phyloP scores from a whole-genome alignment of 202 grass and related monocot species.

The Zizania palustris region DNA sequence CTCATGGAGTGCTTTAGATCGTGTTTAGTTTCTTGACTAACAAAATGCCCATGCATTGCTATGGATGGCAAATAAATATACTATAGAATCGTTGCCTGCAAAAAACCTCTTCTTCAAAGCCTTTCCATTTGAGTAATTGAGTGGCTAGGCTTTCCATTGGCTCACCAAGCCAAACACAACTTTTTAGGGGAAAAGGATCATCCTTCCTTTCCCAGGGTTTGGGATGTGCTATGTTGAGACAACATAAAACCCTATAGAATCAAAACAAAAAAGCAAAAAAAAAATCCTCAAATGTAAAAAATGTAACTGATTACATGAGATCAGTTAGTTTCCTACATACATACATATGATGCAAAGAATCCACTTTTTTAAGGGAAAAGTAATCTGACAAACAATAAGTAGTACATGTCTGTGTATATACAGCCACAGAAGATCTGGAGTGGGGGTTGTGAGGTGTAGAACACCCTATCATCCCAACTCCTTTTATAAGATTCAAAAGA shows the following conservation, averaged over 20 bases:
- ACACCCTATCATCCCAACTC: background rate
- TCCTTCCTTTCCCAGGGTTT: no score
- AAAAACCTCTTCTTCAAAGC: no score
- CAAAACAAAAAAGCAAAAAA: background rate
- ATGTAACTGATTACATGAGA: background rate
- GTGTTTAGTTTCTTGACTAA: constrained; percentile 25
- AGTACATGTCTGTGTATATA: background rate
- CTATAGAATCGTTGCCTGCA: background rate
- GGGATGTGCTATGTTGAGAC: no score
- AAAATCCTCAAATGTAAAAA: background rate
- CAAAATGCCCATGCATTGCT: background rate
- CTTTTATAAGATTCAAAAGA: background rate
- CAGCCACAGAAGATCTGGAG: background rate
- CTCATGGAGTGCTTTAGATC: constrained; percentile 13
- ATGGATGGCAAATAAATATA: background rate
- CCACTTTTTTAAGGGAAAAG: background rate
- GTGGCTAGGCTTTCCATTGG: no score
- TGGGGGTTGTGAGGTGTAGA: background rate
- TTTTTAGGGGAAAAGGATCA: no score
- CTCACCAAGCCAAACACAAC: no score
- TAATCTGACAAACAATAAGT: background rate
- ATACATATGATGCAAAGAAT: background rate
- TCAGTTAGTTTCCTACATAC: background rate
- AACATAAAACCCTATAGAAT: background rate
- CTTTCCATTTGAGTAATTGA: no score